These are phyloP conservation scores for Geosiphon pyriformis DNA, from an alignment of 192 early-diverging fungal species.

Conservation along the genomic window DNA sequence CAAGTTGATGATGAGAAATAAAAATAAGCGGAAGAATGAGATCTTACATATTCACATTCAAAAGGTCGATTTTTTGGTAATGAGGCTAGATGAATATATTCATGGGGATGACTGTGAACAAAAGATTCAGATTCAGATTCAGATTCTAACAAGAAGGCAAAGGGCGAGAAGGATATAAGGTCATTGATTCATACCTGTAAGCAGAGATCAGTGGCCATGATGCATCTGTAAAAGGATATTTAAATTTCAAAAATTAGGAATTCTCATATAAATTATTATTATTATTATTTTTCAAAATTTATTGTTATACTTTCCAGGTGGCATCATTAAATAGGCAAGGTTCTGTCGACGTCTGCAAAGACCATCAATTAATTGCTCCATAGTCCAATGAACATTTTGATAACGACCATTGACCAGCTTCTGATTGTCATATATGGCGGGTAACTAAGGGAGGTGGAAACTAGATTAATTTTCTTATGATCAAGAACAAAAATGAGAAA, in stretches of 20 bases:
- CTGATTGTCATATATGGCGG: conserved; percentile 48
- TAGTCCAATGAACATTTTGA: conserved; percentile 52
- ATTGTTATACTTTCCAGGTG: conserved; percentile 33
- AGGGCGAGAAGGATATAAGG: background rate
- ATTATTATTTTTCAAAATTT: background rate
- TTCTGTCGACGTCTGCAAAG: conserved; percentile 45
- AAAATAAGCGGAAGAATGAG: background rate
- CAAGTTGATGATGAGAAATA: conserved; percentile 19
- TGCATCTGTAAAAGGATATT: conserved; percentile 43
- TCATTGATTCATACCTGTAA: conserved; percentile 38
- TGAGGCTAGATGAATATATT: conserved; percentile 39
- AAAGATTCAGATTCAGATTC: background rate
- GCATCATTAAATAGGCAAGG: conserved; percentile 50
- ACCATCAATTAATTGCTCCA: conserved; percentile 53
- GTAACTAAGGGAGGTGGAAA: conserved; percentile 34
- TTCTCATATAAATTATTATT: background rate
- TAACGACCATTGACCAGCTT: conserved; percentile 41
- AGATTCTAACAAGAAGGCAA: background rate
- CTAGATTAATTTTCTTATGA: background rate
- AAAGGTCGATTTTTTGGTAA: conserved; percentile 35
- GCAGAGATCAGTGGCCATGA: conserved; percentile 78
- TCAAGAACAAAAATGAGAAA: background rate
- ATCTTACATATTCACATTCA: conserved; percentile 39
- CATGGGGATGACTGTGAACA: conserved; percentile 32
- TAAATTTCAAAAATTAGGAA: background rate